These are phyloP conservation scores for Quercus tomentella DNA, from an alignment of 331 rosid species.

Conservation along the genomic window DNA sequence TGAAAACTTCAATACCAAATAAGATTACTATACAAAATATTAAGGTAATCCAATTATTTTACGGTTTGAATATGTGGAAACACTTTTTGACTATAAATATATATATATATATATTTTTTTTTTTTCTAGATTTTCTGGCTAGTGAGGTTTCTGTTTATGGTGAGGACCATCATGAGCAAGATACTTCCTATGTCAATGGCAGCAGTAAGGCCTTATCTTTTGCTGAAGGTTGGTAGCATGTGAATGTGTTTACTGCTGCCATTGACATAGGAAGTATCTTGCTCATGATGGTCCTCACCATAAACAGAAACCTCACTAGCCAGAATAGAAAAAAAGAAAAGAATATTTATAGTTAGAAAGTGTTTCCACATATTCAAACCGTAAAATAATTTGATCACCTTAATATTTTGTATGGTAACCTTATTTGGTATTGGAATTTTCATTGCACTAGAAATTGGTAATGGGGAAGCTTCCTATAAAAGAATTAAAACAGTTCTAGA, in stretches of 20 bases:
- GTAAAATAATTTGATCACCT: background rate
- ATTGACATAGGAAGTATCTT: conserved; percentile 12
- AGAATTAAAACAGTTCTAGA: background rate
- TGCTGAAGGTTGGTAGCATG: too few relatives aligned
- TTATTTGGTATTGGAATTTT: background rate
- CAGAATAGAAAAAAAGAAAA: conserved; percentile 1
- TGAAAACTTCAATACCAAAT: background rate
- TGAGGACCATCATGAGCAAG: too few relatives aligned
- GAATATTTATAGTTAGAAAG: background rate
- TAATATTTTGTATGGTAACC: background rate
- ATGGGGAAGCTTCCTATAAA: background rate
- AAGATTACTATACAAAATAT: background rate
- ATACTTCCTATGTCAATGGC: background rate
- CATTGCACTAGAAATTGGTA: background rate
- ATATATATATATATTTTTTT: background rate
- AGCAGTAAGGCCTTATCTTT: background rate
- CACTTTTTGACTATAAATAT: background rate
- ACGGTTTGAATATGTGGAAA: background rate
- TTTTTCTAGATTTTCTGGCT: conserved; percentile 7
- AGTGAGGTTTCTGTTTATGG: background rate
- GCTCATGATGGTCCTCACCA: conserved; percentile 25
- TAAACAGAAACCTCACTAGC: background rate
- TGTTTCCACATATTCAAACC: background rate
- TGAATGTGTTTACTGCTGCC: background rate
- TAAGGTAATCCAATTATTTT: background rate